Base-by-base conservation (phyloP, 768 basidiomycete species). In the Ephemerocybe angulata region DNA sequence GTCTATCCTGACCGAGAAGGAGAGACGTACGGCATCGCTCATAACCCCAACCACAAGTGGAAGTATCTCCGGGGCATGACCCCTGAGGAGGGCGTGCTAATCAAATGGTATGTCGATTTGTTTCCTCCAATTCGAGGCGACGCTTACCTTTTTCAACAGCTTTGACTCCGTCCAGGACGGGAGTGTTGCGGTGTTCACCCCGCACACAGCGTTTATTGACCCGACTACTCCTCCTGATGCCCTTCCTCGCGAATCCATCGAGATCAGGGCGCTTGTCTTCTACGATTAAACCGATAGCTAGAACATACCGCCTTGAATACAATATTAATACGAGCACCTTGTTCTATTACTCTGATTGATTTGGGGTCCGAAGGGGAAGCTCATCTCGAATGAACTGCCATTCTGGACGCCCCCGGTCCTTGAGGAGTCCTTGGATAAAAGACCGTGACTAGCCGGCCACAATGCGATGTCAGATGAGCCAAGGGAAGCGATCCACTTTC, bases 91-190 rank as follows among this genome's bases (percentile, higher is more conserved):
- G 49, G 73, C n/a, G 71, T 80, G 6, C 62, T 84, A 28, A 76
- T 84, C 50, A 84, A 84, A 66, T 83, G 81, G 80, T 79, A 48
- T 50, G 75, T 58, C 25, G n/a, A n/a, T n/a, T n/a, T n/a, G n/a
- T n/a, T 27, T 56, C 24, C 13, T 1, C 43, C 43, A 6, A 4
- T 17, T 33, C n/a, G n/a, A n/a, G n/a, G 27, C 12, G n/a, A 17
- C 15, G 43, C 25, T 27, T 3, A 22, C 10, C 27, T 35, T 31
- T 15, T 21, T 33, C 27, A 27, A 3, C 56, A 69, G 66, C 51
- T 66, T 63, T 33, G 66, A 67, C 51, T 72, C 75, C 0, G 29
- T 70, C 22, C 67, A 72, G 47, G 71, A 75, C 48, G 72, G 69
- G 1, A 71, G 64, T 44, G 73, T 77, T 15, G 77, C 80, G 3